phyloP scores from a whole-genome alignment of 495 filamentous ascomycete species.

The Hypomontagnella submonticulosa region DNA sequence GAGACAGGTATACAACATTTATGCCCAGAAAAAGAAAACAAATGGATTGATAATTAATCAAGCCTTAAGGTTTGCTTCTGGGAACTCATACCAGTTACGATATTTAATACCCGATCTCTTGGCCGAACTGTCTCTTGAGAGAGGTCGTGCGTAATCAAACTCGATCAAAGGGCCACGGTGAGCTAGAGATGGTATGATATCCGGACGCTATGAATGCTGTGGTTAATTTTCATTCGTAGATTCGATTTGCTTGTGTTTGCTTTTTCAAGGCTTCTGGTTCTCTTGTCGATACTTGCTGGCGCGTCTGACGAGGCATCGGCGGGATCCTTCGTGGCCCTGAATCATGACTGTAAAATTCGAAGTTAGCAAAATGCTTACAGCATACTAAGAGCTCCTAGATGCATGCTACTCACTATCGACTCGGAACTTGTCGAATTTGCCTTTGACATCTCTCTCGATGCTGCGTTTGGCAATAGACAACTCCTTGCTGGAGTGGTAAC shows the following conservation, averaged over 20 bases:
- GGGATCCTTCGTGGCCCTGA: neutral
- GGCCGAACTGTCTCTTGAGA: no score
- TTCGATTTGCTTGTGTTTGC: no score
- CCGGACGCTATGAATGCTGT: neutral
- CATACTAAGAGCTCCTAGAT: no score
- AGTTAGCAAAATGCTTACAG: neutral
- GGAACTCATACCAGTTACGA: no score
- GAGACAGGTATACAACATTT: no score
- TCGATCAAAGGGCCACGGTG: no score
- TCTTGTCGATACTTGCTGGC: conserved; percentile 4
- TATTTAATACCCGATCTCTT: no score
- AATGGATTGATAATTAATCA: no score
- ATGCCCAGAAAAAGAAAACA: no score
- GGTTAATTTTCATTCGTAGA: no score
- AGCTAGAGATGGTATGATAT: neutral
- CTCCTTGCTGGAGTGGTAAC: neutral
- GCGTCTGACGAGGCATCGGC: conserved; percentile 24
- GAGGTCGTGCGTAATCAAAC: no score
- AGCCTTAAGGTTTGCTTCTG: no score
- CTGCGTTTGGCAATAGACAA: conserved; percentile 1
- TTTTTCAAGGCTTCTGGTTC: conserved; percentile 18
- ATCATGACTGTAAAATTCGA: conserved; percentile 6
- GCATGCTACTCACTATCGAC: conserved; percentile 17
- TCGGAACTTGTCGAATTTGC: conserved; percentile 16
- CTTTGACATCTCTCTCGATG: conserved; percentile 11